Base-by-base conservation (phyloP, 371 early-diverging fungal genomes). In the Haplosporangium sp. region DNA sequence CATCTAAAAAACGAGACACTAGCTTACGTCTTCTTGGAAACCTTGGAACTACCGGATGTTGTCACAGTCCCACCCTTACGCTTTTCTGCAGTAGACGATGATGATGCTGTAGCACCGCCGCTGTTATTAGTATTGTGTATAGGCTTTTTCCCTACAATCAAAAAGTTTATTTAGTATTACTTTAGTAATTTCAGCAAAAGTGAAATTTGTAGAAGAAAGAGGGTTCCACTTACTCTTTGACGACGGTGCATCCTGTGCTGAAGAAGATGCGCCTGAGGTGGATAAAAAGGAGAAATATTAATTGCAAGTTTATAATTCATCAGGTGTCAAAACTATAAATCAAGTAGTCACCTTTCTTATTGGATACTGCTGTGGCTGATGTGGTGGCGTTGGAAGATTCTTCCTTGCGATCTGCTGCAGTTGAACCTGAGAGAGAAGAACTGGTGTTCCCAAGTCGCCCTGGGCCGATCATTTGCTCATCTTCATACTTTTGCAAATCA, bases 401-500 rank as follows among this genome's bases (percentile, higher is more conserved):
- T 13, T 76, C 81, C 61, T 83, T 79, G 17, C 83, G 72, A 44
- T 78, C 74, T 20, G 72, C 72, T 10, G 65, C 62, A 11, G 73
- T 27, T 27, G 76, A 20, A 13, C 69, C 76, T 13, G 67, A 35
- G 17, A 61, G 40, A 40, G 75, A 9, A 6, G 72, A 60, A 37
- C 60, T 65, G 35, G 70, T 71, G 34, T 77, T 71, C 10, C 66
- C 69, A 15, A 84, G 72, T 39, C 88, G 74, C 65, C 85, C 91
- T 60, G 88, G 92, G 4, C 90, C 89, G 62, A 90, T 88, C 81
- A 95, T 82, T 76, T 95, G 93, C 67, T 94, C 94, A 65, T 96
- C 96, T 74, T 98, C 96, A 71, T 96, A 96, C 69, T 92, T 92
- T 64, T 89, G 87, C 75, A 98, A 71, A 69, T 97, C 98, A 40